phyloP scores from a whole-genome alignment of 371 early-diverging fungal genomes.

The Mucor plumbeus region DNA sequence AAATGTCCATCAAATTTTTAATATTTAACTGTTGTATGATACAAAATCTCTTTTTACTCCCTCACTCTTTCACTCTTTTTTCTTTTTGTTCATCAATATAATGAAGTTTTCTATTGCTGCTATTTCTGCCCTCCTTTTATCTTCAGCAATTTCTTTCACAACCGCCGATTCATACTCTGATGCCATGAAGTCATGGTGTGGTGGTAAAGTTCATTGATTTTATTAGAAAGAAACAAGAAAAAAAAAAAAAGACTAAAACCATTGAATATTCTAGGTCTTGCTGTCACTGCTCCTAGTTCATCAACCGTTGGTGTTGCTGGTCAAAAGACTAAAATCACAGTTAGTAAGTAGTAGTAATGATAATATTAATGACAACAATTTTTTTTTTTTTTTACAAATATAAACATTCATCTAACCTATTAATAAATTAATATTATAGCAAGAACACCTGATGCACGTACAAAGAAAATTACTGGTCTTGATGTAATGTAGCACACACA shows the following conservation, averaged over 20 bases:
- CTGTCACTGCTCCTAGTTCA: slow-evolving; percentile 28
- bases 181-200: slow-evolving; percentile 51
- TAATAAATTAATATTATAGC: slow-evolving; percentile 16
- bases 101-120: slow-evolving; percentile 55
- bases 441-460: slow-evolving; percentile 32
- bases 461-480: slow-evolving; percentile 50
- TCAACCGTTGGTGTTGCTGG: slow-evolving; percentile 42
- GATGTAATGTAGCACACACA: slow-evolving; percentile 41
- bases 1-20: slow-evolving; percentile 6
- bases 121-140: slow-evolving; percentile 42
- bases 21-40: background rate
- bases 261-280: slow-evolving; percentile 24
- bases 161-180: slow-evolving; percentile 50
- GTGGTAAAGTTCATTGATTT: slow-evolving; percentile 28
- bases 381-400: background rate
- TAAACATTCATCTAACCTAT: background rate
- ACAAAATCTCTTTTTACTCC: slow-evolving; percentile 6
- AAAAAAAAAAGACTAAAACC: background rate
- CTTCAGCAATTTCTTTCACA: slow-evolving; percentile 36
- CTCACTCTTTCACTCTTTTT: background rate
- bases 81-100: slow-evolving; percentile 22
- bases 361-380: background rate
- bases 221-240: background rate
- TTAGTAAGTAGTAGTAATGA: slow-evolving; percentile 22
- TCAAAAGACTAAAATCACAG: slow-evolving; percentile 35